These are phyloP conservation scores for Thelonectria rubi DNA, from an alignment of 2,329 filamentous ascomycete species.

Conservation along the genomic window DNA sequence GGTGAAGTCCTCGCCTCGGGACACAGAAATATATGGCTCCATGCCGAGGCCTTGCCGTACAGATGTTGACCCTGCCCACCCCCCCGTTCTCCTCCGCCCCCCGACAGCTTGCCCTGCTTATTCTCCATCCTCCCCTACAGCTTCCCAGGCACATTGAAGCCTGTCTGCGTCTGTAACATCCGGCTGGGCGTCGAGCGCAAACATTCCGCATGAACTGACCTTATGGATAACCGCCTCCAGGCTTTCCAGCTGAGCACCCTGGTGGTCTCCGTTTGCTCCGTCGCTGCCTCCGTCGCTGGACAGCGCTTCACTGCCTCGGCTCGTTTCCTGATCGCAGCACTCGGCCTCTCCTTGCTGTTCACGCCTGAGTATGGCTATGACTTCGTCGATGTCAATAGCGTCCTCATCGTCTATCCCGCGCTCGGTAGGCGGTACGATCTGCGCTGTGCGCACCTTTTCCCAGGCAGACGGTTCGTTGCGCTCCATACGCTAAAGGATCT, in stretches of 20 bases:
- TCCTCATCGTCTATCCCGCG: neutral
- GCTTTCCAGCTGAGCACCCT: too few relatives aligned
- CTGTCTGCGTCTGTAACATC: neutral
- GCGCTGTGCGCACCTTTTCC: slow-evolving; percentile 6
- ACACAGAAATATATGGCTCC: slow-evolving; percentile 16
- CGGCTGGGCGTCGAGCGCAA: slow-evolving; percentile 1
- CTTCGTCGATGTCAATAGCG: too few relatives aligned
- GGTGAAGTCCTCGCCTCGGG: slow-evolving; percentile 24
- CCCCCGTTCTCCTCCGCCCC: too few relatives aligned
- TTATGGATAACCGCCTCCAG: too few relatives aligned
- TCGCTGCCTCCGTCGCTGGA: too few relatives aligned
- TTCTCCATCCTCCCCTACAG: too few relatives aligned
- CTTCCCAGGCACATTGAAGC: neutral
- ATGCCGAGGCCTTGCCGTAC: neutral
- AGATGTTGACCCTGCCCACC: slow-evolving; percentile 7
- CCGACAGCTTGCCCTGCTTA: too few relatives aligned
- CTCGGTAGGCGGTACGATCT: neutral
- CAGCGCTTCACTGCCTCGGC: too few relatives aligned
- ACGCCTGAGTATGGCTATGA: too few relatives aligned
- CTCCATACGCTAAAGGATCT: neutral
- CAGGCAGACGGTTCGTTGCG: neutral
- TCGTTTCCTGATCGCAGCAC: too few relatives aligned
- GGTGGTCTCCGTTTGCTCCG: too few relatives aligned
- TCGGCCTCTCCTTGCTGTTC: too few relatives aligned
- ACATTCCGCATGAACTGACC: slow-evolving; percentile 1